Evolutionary conservation across 306 rosid species (phyloP).

Genomic region (Medicago truncatula): MtrunA17r5.0-ANR NC_053049.1:790501-791000

Average conservation of each 20-base stretch:
- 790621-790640: conserved; percentile 57
- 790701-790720: no score
- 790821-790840: no score
- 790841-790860: not conserved
- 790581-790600: conserved; percentile 42
- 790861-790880: not conserved
- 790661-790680: no score
- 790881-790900: not conserved
- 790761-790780: not conserved
- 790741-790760: no score
- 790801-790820: no score
- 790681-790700: no score
- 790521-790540: conserved; percentile 44
- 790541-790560: conserved; percentile 66
- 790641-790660: conserved; percentile 2
- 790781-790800: not conserved
- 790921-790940: conserved; percentile 2
- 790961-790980: conserved; percentile 63
- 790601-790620: conserved; percentile 47
- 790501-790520: conserved; percentile 58
- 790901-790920: conserved; percentile 3
- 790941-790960: conserved; percentile 30
- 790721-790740: no score
- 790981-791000: conserved; percentile 73
- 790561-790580: conserved; percentile 45